Base-by-base conservation (phyloP, 2,329 filamentous ascomycete genomes). In the Plenodomus tracheiphilus region DNA sequence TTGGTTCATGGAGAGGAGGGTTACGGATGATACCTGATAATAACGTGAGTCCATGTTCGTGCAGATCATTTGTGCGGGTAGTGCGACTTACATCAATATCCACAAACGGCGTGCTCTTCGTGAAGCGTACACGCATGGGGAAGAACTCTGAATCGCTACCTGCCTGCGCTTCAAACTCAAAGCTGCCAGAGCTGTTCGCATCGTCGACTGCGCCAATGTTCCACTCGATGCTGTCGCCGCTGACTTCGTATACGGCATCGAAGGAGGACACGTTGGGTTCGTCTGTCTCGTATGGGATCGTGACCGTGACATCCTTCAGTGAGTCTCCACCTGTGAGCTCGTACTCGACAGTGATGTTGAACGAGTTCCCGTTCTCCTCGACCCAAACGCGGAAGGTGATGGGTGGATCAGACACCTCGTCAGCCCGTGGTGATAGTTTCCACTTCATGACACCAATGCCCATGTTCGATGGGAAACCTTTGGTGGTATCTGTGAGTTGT, bases 381-480 rank as follows among this genome's bases (percentile, higher is more conserved):
- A 96, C 90, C 94, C 94, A 99, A 32, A 97, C 93, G 2, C 91
- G 97, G 73, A 99, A 97, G 32, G 89, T 94, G 66, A 99, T 94
- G 7, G 94, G 94, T 32, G 95, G 85, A 46, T 92, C 85, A 54
- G 85, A 86, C 30, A 87, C 75, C 62, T 95, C 90, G 59, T 95
- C 91, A 2, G 83, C 81, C 74, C 90, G 91, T 41, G 91, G 88
- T 15, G 86, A 85, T 18, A 90, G 88, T 66, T 91, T 89, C 94
- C 94, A 99, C 71, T 93, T 85, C 70, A 99, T 81, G 36, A 97
- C 92, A 47, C 89, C 91, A 48, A 97, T 93, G 15, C 89, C 85
- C 70, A 96, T 95, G 76, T 97, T 97, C 20, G 91, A 85, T 0
- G 94, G 94, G 79, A 99, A 99, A 19, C 91, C 90, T 68, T 92